Conservation (phyloP, 2,329 filamentous ascomycete genomes). For the Pseudopyrenochaeta lycopersici region DNA sequence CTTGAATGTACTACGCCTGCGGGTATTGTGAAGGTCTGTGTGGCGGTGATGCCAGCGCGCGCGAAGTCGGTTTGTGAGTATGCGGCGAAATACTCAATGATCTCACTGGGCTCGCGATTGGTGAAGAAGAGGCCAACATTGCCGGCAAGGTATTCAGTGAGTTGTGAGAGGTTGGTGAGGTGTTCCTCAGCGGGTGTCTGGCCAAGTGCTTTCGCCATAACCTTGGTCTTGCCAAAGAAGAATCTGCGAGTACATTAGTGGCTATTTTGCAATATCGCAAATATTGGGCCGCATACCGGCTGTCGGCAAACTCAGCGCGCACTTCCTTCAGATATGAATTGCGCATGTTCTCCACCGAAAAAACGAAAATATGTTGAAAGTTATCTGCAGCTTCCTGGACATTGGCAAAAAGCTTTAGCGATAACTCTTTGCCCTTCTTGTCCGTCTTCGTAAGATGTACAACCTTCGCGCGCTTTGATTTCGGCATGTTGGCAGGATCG, state of each 20-base stretch:
- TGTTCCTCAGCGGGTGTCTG: slow-evolving; percentile 78
- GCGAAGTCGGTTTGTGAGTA: slow-evolving; percentile 87
- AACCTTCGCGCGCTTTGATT: slow-evolving; percentile 91
- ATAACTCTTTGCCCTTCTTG: slow-evolving; percentile 93
- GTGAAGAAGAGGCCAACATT: slow-evolving; percentile 92
- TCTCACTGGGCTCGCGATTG: slow-evolving; percentile 72
- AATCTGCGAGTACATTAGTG: slow-evolving; percentile 64
- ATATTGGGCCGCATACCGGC: slow-evolving; percentile 68
- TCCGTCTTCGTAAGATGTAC: slow-evolving; percentile 89
- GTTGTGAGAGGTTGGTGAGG: slow-evolving; percentile 77
- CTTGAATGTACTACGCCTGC: slow-evolving; percentile 80
- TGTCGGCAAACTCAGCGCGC: slow-evolving; percentile 82
- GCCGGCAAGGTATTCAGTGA: slow-evolving; percentile 76
- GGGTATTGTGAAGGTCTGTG: slow-evolving; percentile 81
- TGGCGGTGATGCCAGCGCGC: slow-evolving; percentile 80
- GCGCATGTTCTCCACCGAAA: slow-evolving; percentile 95
- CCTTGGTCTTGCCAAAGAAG: slow-evolving; percentile 99
- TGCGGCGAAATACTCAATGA: slow-evolving; percentile 76
- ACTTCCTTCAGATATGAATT: slow-evolving; percentile 96
- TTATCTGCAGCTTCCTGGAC: slow-evolving; percentile 85
- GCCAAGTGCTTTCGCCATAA: slow-evolving; percentile 96
- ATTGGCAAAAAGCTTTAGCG: slow-evolving; percentile 85
- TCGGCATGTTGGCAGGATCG: slow-evolving; percentile 74
- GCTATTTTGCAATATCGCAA: not conserved
- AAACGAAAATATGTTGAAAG: slow-evolving; percentile 92